Evolutionary conservation across 2,329 filamentous ascomycete species (phyloP).

Genomic region (Xylariomycetidae sp.): DNA sequence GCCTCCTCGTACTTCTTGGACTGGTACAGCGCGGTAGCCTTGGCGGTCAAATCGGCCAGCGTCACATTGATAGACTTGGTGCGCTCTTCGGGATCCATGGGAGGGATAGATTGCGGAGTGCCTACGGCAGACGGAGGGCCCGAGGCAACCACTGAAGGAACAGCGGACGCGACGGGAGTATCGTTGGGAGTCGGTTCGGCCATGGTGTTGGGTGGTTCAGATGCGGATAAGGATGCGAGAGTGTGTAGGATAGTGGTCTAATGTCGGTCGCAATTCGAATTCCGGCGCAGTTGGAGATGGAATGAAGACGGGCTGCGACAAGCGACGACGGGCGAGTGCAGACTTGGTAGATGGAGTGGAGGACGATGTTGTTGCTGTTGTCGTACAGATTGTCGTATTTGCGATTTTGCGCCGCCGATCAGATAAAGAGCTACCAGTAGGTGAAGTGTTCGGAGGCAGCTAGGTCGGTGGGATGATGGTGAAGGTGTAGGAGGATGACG

Average conservation of each 20-base stretch:
- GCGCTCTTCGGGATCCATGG: slow-evolving; percentile 36
- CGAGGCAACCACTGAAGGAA: slow-evolving; percentile 24
- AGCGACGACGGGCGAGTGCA: too few relatives aligned
- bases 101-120: slow-evolving; percentile 26
- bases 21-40: slow-evolving; percentile 78
- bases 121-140: slow-evolving; percentile 19
- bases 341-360: too few relatives aligned
- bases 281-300: too few relatives aligned
- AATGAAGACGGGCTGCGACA: too few relatives aligned
- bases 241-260: too few relatives aligned
- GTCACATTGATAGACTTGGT: slow-evolving; percentile 52
- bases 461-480: slow-evolving; percentile 3
- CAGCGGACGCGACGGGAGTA: slow-evolving; percentile 19
- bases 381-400: too few relatives aligned
- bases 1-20: slow-evolving; percentile 85
- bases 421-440: too few relatives aligned
- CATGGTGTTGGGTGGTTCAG: slow-evolving; percentile 17
- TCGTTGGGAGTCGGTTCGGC: slow-evolving; percentile 24
- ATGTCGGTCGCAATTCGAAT: too few relatives aligned
- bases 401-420: too few relatives aligned
- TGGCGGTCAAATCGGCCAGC: slow-evolving; percentile 71
- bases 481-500: slow-evolving; percentile 7
- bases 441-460: too few relatives aligned
- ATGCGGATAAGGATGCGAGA: too few relatives aligned
- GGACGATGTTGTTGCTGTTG: too few relatives aligned